Conservation (phyloP, 140 eudicot species). For the Anethum foeniculum region DNA sequence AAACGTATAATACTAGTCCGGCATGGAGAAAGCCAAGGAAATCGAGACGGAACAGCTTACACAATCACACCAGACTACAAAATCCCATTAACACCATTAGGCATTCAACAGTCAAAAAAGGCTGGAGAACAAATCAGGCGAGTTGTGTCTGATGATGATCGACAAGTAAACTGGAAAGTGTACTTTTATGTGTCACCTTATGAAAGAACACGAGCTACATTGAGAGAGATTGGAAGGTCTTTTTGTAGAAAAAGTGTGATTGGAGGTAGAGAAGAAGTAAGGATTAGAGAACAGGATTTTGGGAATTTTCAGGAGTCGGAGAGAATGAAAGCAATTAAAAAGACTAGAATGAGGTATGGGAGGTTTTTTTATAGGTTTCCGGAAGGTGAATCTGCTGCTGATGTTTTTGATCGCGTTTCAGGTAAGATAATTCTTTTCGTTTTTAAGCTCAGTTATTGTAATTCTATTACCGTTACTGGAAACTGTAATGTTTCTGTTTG, state of each 20-base stretch:
- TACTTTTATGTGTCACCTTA: constrained; percentile 88
- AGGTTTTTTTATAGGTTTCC: constrained; percentile 83
- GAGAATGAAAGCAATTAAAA: constrained; percentile 67
- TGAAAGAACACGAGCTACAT: constrained; percentile 64
- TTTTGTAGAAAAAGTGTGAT: constrained; percentile 48
- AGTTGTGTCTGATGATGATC: constrained; percentile 32
- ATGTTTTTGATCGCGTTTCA: constrained; percentile 88
- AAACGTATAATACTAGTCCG: constrained; percentile 63
- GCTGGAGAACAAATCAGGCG: constrained; percentile 51
- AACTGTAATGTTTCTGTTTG: background rate
- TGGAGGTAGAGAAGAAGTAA: constrained; percentile 81
- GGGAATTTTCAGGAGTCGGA: constrained; percentile 86
- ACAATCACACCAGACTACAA: constrained; percentile 51
- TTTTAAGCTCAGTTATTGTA: background rate
- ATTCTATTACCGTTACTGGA: background rate
- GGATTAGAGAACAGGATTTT: constrained; percentile 89
- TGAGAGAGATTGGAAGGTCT: constrained; percentile 73
- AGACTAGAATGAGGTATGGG: constrained; percentile 71
- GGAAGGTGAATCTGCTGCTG: constrained; percentile 95
- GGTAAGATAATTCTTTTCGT: constrained; percentile 28
- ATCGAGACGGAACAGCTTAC: constrained; percentile 48
- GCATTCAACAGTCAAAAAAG: constrained; percentile 36
- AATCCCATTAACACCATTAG: constrained; percentile 47
- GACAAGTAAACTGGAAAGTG: constrained; percentile 43
- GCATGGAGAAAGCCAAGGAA: constrained; percentile 70